Percentiles rank a stretch among this genome's conserved stretches.
phyloP scores from a whole-genome alignment of 1,139 yeast genomes.

The Lodderomyces margitis region DNA sequence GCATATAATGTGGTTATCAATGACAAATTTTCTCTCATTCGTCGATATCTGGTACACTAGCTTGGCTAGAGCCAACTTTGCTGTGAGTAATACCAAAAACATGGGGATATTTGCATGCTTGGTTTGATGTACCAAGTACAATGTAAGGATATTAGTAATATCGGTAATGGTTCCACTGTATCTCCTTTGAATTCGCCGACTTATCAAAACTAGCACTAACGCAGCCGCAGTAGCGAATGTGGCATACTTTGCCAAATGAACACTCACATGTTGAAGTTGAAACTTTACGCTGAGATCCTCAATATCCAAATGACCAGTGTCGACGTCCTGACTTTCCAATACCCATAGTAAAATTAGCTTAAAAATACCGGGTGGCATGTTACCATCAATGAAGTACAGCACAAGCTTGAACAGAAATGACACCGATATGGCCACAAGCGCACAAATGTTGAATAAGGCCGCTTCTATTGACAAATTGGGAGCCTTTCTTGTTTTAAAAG shows the following conservation, averaged over 20 bases:
- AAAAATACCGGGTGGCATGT: conserved; percentile 41
- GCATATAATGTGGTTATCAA: conserved; percentile 24
- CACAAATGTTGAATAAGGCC: conserved; percentile 23
- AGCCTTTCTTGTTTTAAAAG: background rate
- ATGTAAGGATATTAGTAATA: conserved; percentile 42
- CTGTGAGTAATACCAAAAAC: conserved; percentile 49
- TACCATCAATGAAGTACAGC: conserved; percentile 56
- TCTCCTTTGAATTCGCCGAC: conserved; percentile 1
- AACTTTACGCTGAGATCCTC: conserved; percentile 16
- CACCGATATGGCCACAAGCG: conserved; percentile 37
- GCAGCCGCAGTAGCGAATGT: background rate
- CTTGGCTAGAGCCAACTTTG: conserved; percentile 28
- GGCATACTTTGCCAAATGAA: conserved; percentile 13
- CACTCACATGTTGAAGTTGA: conserved; percentile 25
- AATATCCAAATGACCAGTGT: conserved; percentile 5
- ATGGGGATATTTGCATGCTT: conserved; percentile 69
- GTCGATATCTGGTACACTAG: conserved; percentile 8
- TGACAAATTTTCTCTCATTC: conserved; percentile 6
- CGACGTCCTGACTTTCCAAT: conserved; percentile 19
- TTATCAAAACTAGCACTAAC: background rate
- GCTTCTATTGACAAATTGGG: background rate
- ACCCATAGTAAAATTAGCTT: conserved; percentile 31
- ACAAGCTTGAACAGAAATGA: conserved; percentile 58
- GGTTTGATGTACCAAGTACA: conserved; percentile 69
- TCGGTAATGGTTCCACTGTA: conserved; percentile 35